Base-by-base conservation (phyloP, 805 yeast genomes). In the Sugiyamaella smithiae region DNA sequence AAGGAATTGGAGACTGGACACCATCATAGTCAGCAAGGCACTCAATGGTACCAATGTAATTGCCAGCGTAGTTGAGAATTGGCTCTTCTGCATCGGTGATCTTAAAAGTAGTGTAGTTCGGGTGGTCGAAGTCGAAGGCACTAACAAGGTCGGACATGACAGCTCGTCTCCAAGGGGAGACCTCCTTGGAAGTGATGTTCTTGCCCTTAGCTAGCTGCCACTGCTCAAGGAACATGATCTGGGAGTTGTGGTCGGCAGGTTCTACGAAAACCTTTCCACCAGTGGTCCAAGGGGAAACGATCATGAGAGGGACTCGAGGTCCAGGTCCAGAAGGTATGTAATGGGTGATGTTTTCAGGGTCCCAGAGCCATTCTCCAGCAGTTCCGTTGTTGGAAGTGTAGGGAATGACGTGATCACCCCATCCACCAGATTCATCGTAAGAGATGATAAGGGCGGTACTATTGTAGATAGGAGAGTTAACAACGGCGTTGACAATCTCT, bases 341-440 rank as follows among this genome's bases (percentile, higher is more conserved):
- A 35, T 41, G 36, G 12, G 32, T 19, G 19, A 46, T 48, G 45
- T 49, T 45, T 20, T 46, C 53, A 35, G 57, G 57, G 43, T 58
- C 58, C n/a, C 48, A 46, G 25, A 52, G 26, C 62, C 62, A 59
- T 40, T 59, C 60, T 8, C 58, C 60, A 17, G 46, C 51, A 33
- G 61, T 59, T 12, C 61, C 62, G 37, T 52, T 49, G 32, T 58
- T 59, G 22, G 62, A 24, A 14, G 51, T 40, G 50, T 53, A 56
- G 19, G 62, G 62, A 16, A 49, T 48, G 31, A 59, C 62, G 41
- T 59, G 62, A 44, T 57, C 62, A 43, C 61, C 61, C 55, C 54
- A 59, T 45, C 61, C 62, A 19, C 62, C 62, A 41, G 62, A 56
- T 44, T 59, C 62, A 43, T 59, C 62, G 40, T 58, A 59, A 11